Evolutionary conservation across 345 rosid species (phyloP).

Genomic region (Boechera retrofracta): DNA sequence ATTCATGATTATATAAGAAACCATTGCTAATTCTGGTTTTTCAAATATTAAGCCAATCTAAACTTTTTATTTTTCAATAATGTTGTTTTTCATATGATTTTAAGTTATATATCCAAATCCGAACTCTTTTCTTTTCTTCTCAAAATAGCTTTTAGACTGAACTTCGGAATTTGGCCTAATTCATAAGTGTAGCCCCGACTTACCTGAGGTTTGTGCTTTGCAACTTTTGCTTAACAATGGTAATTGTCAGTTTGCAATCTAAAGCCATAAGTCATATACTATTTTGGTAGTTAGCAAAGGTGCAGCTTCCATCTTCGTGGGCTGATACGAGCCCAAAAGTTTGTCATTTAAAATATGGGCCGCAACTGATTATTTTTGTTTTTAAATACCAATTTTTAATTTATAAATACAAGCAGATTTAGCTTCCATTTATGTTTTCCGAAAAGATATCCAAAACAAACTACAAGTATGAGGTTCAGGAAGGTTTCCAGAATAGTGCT

Average conservation of each 20-base stretch:
- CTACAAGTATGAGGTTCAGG: background rate
- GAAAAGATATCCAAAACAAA: background rate
- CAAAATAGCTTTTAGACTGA: background rate
- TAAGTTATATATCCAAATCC: background rate
- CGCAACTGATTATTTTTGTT: background rate
- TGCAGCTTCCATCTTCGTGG: background rate
- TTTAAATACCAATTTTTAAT: background rate
- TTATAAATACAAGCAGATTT: too few species aligned
- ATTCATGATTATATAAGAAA: too few species aligned
- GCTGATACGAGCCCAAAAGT: constrained; percentile 4
- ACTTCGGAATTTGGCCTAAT: background rate
- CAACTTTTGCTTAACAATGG: background rate
- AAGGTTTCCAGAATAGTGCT: background rate
- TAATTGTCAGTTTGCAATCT: background rate
- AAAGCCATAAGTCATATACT: background rate
- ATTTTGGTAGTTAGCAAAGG: background rate
- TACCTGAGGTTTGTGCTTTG: background rate
- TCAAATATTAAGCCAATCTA: too few species aligned
- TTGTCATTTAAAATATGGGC: background rate
- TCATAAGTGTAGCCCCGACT: background rate
- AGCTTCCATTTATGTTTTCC: background rate
- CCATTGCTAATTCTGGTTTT: too few species aligned
- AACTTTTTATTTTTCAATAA: too few species aligned
- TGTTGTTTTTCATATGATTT: too few species aligned
- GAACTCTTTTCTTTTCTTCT: background rate